Conservation (phyloP, 2,329 filamentous ascomycete species). For the Acrocalymma vagum region DNA sequence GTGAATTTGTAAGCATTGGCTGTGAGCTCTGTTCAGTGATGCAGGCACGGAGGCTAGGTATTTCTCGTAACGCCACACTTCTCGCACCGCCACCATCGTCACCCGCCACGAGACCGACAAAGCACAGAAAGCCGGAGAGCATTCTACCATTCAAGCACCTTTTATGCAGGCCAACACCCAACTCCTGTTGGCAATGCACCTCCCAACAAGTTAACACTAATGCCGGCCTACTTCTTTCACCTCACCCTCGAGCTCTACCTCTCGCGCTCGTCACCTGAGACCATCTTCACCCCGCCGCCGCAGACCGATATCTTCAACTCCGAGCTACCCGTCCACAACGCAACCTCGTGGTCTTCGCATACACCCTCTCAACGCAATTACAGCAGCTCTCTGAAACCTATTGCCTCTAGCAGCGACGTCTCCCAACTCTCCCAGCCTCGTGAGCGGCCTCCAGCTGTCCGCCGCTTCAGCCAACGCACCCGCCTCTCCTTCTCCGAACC, state of each 20-base stretch:
- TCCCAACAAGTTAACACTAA: conserved; percentile 38
- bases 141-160: neutral
- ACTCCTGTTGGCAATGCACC: conserved; percentile 22
- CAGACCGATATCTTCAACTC: conserved; percentile 56
- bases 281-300: conserved; percentile 50
- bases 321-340: conserved; percentile 53
- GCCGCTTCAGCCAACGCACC: conserved; percentile 41
- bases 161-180: neutral
- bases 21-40: too few relatives aligned
- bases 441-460: conserved; percentile 26
- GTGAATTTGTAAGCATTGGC: too few relatives aligned
- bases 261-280: conserved; percentile 40
- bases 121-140: too few relatives aligned
- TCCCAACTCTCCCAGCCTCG: conserved; percentile 16
- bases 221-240: conserved; percentile 72
- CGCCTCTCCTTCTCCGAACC: conserved; percentile 46
- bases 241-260: conserved; percentile 67
- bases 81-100: too few relatives aligned
- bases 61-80: too few relatives aligned
- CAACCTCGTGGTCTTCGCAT: conserved; percentile 46
- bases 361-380: conserved; percentile 21
- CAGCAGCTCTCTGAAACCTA: conserved; percentile 21
- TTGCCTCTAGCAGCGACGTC: conserved; percentile 36
- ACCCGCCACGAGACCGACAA: too few relatives aligned
- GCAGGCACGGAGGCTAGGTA: too few relatives aligned